Conservation (phyloP, 2,329 filamentous ascomycete genomes). For the Paecilomyces sp. region DNA sequence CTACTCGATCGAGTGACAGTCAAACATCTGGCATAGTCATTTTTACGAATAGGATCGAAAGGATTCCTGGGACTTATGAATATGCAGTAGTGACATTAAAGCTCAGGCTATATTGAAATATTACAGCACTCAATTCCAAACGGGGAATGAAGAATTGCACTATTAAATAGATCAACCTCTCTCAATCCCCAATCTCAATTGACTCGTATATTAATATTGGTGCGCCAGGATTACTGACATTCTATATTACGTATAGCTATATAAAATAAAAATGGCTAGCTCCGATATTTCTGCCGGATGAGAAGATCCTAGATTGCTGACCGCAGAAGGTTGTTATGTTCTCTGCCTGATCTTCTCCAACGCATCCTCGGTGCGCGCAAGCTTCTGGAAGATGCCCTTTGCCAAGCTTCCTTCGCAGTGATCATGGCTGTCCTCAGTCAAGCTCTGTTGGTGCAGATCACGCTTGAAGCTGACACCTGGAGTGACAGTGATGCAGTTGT, state of each 20-base stretch:
- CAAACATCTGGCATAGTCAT: not conserved
- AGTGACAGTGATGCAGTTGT: conserved; percentile 43
- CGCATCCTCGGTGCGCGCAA: conserved; percentile 6
- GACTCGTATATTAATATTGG: too few species aligned
- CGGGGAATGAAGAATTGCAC: not conserved
- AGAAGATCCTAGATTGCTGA: too few species aligned
- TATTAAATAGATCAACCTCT: too few species aligned
- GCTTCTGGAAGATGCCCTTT: conserved; percentile 7
- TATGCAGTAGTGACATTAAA: not conserved
- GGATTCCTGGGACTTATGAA: not conserved
- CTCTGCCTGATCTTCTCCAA: conserved; percentile 6
- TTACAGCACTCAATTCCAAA: not conserved
- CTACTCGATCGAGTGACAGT: not conserved
- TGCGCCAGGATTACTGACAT: too few species aligned
- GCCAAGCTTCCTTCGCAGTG: conserved; percentile 5
- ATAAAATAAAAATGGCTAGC: too few species aligned
- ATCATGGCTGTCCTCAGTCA: not conserved
- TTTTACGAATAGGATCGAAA: not conserved
- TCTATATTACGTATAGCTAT: too few species aligned
- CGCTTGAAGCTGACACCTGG: conserved; percentile 29
- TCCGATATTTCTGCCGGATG: too few species aligned
- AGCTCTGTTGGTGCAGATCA: conserved; percentile 5
- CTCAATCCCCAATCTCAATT: too few species aligned
- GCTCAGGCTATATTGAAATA: not conserved
- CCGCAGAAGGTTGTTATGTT: not conserved